A percentile compares a stretch with the other conserved stretches of the same genome.
Conservation (phyloP, 2,329 filamentous ascomycete species). For the Xylaria sp. region DNA sequence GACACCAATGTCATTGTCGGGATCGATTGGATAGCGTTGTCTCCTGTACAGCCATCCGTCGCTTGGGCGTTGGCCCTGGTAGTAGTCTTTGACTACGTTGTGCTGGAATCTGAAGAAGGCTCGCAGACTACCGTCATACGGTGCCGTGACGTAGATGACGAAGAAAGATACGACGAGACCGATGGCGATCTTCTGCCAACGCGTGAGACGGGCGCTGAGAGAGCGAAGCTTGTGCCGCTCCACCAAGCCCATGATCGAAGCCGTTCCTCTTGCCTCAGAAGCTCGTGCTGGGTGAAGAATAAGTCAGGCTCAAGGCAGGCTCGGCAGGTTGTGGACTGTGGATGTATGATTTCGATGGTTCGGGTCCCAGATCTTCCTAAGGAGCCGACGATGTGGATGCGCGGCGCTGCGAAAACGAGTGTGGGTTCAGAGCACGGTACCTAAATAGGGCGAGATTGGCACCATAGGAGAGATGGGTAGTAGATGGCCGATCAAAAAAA, state of each 20-base stretch:
- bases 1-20: slow-evolving; percentile 60
- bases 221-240: slow-evolving; percentile 46
- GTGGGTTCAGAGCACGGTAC: slow-evolving; percentile 17
- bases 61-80: slow-evolving; percentile 47
- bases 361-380: background rate
- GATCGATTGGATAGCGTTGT: slow-evolving; percentile 57
- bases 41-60: slow-evolving; percentile 57
- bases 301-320: background rate
- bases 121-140: slow-evolving; percentile 47
- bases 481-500: background rate
- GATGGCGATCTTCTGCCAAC: slow-evolving; percentile 47
- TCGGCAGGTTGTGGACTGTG: background rate
- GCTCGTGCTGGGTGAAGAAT: background rate
- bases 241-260: slow-evolving; percentile 42
- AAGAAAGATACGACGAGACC: slow-evolving; percentile 43
- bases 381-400: background rate
- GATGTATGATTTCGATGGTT: background rate
- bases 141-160: slow-evolving; percentile 46
- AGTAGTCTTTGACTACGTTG: slow-evolving; percentile 46
- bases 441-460: slow-evolving; percentile 10
- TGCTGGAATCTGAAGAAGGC: slow-evolving; percentile 49
- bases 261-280: background rate
- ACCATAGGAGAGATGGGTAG: slow-evolving; percentile 19
- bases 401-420: slow-evolving; percentile 26
- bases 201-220: slow-evolving; percentile 44